Conservation (phyloP, 768 basidiomycete species). For the Trametes coccinea region DNA sequence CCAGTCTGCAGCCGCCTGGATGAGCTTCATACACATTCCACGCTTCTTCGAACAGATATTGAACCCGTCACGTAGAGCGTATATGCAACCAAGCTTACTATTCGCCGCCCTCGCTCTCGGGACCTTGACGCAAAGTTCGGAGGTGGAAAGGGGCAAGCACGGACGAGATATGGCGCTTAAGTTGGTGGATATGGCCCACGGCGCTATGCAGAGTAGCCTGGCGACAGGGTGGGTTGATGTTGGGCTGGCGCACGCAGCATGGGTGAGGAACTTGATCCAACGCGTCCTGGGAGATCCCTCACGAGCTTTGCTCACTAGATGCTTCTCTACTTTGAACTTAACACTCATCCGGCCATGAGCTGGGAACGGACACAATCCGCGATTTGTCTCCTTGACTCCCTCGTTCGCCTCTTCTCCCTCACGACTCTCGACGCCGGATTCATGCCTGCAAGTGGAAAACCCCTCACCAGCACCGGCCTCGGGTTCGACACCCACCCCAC, state of each 20-base stretch:
- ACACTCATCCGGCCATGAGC: slow-evolving; percentile 7
- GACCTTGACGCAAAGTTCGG: slow-evolving; percentile 7
- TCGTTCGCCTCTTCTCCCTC: slow-evolving; percentile 30
- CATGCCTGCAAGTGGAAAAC: slow-evolving; percentile 48
- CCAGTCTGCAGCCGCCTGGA: slow-evolving; percentile 64
- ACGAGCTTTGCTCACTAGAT: slow-evolving; percentile 10
- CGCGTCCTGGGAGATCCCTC: not conserved
- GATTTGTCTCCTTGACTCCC: slow-evolving; percentile 16
- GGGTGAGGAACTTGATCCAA: slow-evolving; percentile 5
- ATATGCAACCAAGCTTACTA: slow-evolving; percentile 68
- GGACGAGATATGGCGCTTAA: slow-evolving; percentile 44
- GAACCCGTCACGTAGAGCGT: slow-evolving; percentile 50
- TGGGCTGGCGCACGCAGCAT: slow-evolving; percentile 16
- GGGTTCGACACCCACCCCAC: not conserved
- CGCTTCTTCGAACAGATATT: slow-evolving; percentile 60
- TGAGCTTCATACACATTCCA: slow-evolving; percentile 72
- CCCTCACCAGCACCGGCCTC: slow-evolving; percentile 4
- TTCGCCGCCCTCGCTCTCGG: slow-evolving; percentile 46
- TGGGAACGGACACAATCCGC: slow-evolving; percentile 10
- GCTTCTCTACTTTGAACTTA: slow-evolving; percentile 17
- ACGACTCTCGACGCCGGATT: slow-evolving; percentile 39
- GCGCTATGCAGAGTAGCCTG: slow-evolving; percentile 61
- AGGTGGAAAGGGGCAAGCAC: slow-evolving; percentile 6
- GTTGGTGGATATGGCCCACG: slow-evolving; percentile 42
- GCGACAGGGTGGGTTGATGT: slow-evolving; percentile 50